These are phyloP conservation scores for Neurospora sp. DNA, from an alignment of 495 filamentous ascomycete genomes.

Conservation along the genomic window DNA sequence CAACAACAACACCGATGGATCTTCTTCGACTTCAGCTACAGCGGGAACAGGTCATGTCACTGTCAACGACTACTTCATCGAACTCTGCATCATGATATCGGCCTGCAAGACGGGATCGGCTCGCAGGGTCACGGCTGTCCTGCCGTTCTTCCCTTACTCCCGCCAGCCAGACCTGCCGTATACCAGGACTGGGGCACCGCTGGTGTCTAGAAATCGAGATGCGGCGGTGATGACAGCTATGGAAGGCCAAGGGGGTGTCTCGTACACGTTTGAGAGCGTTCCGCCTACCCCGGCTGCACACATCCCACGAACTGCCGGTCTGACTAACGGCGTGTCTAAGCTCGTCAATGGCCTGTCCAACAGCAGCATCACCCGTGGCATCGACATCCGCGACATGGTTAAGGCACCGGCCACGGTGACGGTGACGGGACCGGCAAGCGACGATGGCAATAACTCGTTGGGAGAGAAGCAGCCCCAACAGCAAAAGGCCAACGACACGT, in stretches of 20 bases:
- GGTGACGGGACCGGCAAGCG: background rate
- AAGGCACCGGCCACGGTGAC: background rate
- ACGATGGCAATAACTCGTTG: background rate
- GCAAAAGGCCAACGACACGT: constrained; percentile 27
- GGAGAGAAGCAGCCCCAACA: constrained; percentile 22
- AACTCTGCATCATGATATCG: constrained; percentile 92
- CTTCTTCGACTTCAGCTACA: background rate
- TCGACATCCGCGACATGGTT: background rate
- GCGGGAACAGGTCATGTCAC: constrained; percentile 37
- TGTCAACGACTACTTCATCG: constrained; percentile 93
- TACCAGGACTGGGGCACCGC: constrained; percentile 83
- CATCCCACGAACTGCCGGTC: constrained; percentile 48
- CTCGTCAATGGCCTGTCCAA: constrained; percentile 44
- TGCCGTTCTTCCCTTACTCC: constrained; percentile 94
- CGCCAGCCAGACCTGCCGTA: constrained; percentile 93
- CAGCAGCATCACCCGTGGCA: constrained; percentile 28
- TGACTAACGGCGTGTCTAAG: constrained; percentile 55
- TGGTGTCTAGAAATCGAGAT: constrained; percentile 20
- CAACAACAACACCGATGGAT: background rate
- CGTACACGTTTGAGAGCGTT: constrained; percentile 89
- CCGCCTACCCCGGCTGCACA: constrained; percentile 73
- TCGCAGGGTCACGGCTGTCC: constrained; percentile 79
- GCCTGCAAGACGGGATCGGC: constrained; percentile 96
- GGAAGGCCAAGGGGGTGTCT: constrained; percentile 41
- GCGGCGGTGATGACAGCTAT: constrained; percentile 44